Evolutionary conservation across 1,284 basidiomycete genomes (phyloP).

Genomic region (Tremellales sp.): DNA sequence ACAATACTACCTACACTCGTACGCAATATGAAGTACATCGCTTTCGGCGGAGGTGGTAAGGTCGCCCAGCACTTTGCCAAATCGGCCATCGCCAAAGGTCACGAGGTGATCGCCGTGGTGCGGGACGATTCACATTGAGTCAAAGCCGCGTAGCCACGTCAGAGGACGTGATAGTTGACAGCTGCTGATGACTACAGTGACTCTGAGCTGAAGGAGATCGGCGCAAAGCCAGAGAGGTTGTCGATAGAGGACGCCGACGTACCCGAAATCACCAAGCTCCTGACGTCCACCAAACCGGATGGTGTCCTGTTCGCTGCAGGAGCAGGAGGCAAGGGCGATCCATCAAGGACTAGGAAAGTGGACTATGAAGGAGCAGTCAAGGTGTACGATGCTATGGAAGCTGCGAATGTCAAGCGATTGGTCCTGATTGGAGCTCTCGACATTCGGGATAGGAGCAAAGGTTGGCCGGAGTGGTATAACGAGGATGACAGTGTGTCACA

Average conservation of each 20-base stretch:
- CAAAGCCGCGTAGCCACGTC: too few relatives aligned
- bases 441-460: slow-evolving; percentile 52
- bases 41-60: slow-evolving; percentile 46
- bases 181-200: slow-evolving; percentile 23
- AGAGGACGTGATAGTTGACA: too few relatives aligned
- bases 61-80: slow-evolving; percentile 58
- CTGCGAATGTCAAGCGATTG: slow-evolving; percentile 50
- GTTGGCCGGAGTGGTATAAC: slow-evolving; percentile 55
- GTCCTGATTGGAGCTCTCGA: slow-evolving; percentile 66
- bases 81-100: slow-evolving; percentile 46
- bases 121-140: slow-evolving; percentile 50
- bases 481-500: slow-evolving; percentile 47
- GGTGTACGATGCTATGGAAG: slow-evolving; percentile 66
- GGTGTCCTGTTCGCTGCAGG: slow-evolving; percentile 66
- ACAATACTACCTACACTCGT: background rate
- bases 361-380: slow-evolving; percentile 69
- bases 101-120: slow-evolving; percentile 60
- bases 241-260: slow-evolving; percentile 59
- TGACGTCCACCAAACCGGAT: slow-evolving; percentile 53
- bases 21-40: slow-evolving; percentile 27
- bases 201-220: slow-evolving; percentile 52
- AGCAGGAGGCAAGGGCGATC: slow-evolving; percentile 62
- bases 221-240: slow-evolving; percentile 57
- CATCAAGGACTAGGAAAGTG: slow-evolving; percentile 62
- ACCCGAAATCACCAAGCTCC: slow-evolving; percentile 53